phyloP scores from a whole-genome alignment of 2,329 filamentous ascomycete genomes.

The Reticulascus tulasneorum region DNA sequence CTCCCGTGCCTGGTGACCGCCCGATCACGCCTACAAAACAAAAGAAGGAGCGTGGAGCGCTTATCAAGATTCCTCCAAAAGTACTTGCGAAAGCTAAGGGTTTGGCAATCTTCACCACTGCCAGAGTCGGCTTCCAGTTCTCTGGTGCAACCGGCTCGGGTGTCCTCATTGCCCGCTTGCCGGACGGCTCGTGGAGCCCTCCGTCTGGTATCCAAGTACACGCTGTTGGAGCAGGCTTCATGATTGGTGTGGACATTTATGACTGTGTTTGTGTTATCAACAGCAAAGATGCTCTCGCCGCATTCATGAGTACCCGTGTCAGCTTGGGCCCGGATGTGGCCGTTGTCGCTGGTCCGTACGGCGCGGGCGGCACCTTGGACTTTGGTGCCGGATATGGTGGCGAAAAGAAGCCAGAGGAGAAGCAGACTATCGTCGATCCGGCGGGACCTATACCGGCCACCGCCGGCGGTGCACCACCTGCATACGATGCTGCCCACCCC shows the following conservation, averaged over 20 bases:
- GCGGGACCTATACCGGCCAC: constrained; percentile 8
- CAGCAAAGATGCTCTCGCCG: constrained; percentile 67
- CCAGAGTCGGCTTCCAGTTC: constrained; percentile 62
- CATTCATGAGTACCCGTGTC: constrained; percentile 71
- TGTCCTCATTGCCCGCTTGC: constrained; percentile 57
- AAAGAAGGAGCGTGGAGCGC: constrained; percentile 37
- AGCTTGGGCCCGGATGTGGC: constrained; percentile 77
- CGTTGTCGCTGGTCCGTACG: constrained; percentile 65
- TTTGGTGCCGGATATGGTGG: constrained; percentile 31
- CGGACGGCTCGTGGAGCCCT: constrained; percentile 70
- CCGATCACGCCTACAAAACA: constrained; percentile 19
- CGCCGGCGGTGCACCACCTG: constrained; percentile 4
- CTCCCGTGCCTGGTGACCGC: constrained; percentile 11
- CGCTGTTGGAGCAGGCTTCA: constrained; percentile 73
- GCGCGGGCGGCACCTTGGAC: constrained; percentile 71
- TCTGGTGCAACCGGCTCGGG: constrained; percentile 65
- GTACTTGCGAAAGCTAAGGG: constrained; percentile 64
- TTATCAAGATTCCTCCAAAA: constrained; percentile 51
- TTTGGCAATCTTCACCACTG: constrained; percentile 68
- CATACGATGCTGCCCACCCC: constrained; percentile 9
- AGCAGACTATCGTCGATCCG: constrained; percentile 8
- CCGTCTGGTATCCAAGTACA: constrained; percentile 81
- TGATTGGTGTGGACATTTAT: constrained; percentile 81
- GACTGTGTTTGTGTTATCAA: constrained; percentile 88
- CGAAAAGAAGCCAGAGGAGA: constrained; percentile 12